A percentile compares a stretch with the other conserved stretches of the same genome.
Evolutionary conservation across 2,329 filamentous ascomycete genomes (phyloP).

Genomic region (Calonectria naviculata): DNA sequence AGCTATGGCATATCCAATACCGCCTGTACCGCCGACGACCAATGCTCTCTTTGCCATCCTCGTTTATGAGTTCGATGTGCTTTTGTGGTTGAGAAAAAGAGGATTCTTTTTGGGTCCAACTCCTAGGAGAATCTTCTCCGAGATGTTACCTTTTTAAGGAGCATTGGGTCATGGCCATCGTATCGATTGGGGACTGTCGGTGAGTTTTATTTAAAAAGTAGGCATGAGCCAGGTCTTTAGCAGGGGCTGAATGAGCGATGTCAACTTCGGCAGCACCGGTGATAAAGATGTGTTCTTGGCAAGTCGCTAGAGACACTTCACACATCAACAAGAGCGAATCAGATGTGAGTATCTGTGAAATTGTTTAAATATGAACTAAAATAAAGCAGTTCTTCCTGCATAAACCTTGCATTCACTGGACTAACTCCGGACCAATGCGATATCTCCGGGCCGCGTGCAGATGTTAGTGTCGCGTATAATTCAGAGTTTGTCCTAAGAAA

Average conservation of each 20-base stretch:
- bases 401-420: not conserved
- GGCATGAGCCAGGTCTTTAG: too few species aligned
- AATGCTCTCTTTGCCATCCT: constrained; percentile 43
- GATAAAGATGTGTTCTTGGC: not conserved
- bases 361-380: not conserved
- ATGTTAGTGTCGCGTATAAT: not conserved
- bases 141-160: too few species aligned
- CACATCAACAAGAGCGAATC: not conserved
- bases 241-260: not conserved
- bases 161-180: too few species aligned
- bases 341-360: not conserved
- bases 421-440: not conserved
- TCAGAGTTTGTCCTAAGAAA: not conserved
- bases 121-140: not conserved
- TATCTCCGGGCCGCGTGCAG: not conserved
- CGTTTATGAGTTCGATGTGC: not conserved
- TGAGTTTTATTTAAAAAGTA: not conserved
- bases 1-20: constrained; percentile 51
- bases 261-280: not conserved
- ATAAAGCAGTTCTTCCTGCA: not conserved
- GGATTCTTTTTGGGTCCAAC: not conserved
- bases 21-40: constrained; percentile 49
- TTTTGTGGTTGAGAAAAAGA: too few species aligned
- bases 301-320: not conserved
- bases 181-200: not conserved